Evolutionary conservation across 495 filamentous ascomycete genomes (phyloP), one percentile per base, ranked within the genome.

Genomic region (Cercophora scortea): DNA sequence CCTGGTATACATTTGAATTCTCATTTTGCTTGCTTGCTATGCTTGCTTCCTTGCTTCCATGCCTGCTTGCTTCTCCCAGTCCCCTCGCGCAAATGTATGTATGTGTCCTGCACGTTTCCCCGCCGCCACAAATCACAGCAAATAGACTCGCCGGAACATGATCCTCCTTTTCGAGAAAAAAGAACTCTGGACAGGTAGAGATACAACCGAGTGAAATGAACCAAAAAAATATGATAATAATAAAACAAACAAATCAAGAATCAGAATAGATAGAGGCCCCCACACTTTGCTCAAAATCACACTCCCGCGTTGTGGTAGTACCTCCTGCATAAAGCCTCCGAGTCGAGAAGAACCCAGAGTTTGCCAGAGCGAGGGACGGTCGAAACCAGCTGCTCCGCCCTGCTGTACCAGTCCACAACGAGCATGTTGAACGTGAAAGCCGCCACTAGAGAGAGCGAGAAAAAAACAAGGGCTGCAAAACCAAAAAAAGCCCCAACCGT

Each of bases 1-100:
- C 34, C 11, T 7, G 34, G 11, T 36, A 36, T 38, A 38, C 36
- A 38, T 11, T 38, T 38, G 10, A 38, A 11, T 13, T 38, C 36
- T 38, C 13, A 11, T 38, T 8, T 38, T 38, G 9, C 3, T 38
- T 8, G 36, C 13, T 38, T 38, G 25, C n/a, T n/a, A 36, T 7
- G 34, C 36, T 38, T 38, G 36, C 13, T 13, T 51, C 53, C 51
- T 47, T 43, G 15, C 43, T 15, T 53, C 46, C 39, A 33, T 34
- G 32, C 35, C 47, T 42, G 19, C 17, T 36, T 19, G 34, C 25
- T 2, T 38, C 17, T 42, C 41, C 43, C 36, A 16, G 36, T n/a
- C n/a, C n/a, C n/a, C 36, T 38, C 8, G 36, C 13, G 10, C 13
- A 13, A 11, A 2, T 38, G 36, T 38, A 10, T 38, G 36, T 38